These are phyloP conservation scores for Blastocystis sp. DNA, from an alignment of 352 stramenopile species.

Conservation along the genomic window DNA sequence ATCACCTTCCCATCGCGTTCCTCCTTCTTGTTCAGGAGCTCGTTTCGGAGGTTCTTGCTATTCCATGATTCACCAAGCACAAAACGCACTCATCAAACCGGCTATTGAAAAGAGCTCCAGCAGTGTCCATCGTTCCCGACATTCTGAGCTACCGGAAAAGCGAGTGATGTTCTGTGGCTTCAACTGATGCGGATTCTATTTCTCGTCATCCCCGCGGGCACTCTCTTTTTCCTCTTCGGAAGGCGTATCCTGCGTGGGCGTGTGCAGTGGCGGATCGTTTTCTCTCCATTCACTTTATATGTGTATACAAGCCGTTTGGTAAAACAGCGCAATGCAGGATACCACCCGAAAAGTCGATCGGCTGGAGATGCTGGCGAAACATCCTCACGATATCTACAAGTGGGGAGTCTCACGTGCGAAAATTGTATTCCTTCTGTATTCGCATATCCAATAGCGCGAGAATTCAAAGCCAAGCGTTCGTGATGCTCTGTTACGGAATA, in stretches of 20 bases:
- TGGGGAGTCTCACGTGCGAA: background rate
- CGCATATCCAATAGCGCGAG: background rate
- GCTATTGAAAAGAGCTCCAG: constrained; percentile 26
- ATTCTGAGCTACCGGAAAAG: too few species aligned
- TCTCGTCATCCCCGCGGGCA: too few species aligned
- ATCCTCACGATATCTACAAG: background rate
- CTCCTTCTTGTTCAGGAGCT: constrained; percentile 39
- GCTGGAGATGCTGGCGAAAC: background rate
- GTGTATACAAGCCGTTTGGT: too few species aligned
- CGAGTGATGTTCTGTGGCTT: too few species aligned
- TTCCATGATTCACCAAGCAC: background rate
- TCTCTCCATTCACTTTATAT: too few species aligned
- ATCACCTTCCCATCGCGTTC: background rate
- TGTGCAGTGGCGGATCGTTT: too few species aligned
- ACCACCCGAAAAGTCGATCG: constrained; percentile 10
- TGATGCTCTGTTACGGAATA: background rate
- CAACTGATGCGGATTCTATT: too few species aligned
- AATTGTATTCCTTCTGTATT: background rate
- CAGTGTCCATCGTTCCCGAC: background rate
- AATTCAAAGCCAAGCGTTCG: background rate
- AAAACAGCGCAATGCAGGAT: too few species aligned
- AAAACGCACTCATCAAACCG: constrained; percentile 13
- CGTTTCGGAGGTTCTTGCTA: background rate
- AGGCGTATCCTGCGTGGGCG: too few species aligned
- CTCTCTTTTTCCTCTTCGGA: too few species aligned